Conservation (phyloP, 345 rosid genomes). For the Rhodomyrtus tomentosa region DNA sequence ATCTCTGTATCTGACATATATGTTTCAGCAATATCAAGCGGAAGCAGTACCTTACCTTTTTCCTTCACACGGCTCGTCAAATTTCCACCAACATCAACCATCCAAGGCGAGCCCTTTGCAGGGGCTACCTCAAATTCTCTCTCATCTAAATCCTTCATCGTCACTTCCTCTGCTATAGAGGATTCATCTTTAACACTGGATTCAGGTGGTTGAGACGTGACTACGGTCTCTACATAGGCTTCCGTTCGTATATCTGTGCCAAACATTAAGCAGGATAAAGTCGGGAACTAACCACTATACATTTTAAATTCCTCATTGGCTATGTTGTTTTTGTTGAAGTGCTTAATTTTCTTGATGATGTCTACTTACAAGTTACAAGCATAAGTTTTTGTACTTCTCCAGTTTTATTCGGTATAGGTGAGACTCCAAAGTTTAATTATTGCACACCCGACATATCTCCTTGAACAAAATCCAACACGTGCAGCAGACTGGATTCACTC, state of each 20-base stretch:
- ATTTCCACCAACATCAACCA: not conserved
- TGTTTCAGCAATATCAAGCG: not conserved
- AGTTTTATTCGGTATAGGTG: not conserved
- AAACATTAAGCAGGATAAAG: not conserved
- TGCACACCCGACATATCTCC: not conserved
- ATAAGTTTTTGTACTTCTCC: not conserved
- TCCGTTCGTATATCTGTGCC: conserved; percentile 3
- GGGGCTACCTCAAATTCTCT: not conserved
- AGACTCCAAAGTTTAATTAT: not conserved
- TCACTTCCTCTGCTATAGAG: not conserved
- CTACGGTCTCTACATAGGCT: not conserved
- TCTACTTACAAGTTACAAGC: not conserved
- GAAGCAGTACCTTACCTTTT: conserved; percentile 6
- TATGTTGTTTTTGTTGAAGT: not conserved
- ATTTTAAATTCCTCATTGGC: not conserved
- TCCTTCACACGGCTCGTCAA: not conserved
- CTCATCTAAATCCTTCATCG: not conserved
- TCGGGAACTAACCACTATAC: not conserved
- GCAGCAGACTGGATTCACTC: not conserved
- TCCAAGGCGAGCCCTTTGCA: not conserved
- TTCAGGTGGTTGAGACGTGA: conserved; percentile 1
- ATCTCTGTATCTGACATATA: not conserved
- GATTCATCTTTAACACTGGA: conserved; percentile 1
- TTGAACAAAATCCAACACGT: not conserved
- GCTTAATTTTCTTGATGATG: not conserved